Conservation (phyloP, 1,139 yeast species). For the Hyphopichia fennica region DNA sequence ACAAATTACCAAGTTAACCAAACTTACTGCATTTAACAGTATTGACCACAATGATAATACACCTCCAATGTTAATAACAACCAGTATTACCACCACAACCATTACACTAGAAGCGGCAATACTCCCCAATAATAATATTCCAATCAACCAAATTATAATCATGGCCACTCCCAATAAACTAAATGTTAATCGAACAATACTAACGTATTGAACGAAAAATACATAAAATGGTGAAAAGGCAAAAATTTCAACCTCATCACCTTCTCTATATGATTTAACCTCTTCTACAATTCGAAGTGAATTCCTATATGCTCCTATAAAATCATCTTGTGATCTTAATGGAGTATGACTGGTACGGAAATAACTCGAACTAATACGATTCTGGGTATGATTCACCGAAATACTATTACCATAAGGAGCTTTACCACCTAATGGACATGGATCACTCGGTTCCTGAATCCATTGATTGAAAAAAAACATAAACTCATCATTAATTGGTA, state of each 20-base stretch:
- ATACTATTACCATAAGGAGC: conserved; percentile 82
- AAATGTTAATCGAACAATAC: conserved; percentile 60
- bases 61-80: conserved; percentile 75
- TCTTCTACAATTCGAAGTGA: conserved; percentile 70
- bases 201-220: conserved; percentile 83
- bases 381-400: conserved; percentile 31
- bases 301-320: conserved; percentile 74
- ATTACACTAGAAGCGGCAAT: conserved; percentile 57
- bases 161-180: conserved; percentile 57
- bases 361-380: conserved; percentile 52
- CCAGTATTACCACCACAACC: conserved; percentile 58
- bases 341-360: conserved; percentile 85
- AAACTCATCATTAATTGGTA: conserved; percentile 77
- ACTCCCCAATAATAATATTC: conserved; percentile 68
- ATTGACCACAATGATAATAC: conserved; percentile 74
- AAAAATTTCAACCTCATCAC: conserved; percentile 58
- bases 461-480: conserved; percentile 73
- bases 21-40: conserved; percentile 81
- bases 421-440: conserved; percentile 94
- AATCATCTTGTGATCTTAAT: conserved; percentile 78
- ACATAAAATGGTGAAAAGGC: conserved; percentile 93
- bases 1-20: conserved; percentile 87
- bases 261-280: conserved; percentile 31
- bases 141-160: conserved; percentile 51
- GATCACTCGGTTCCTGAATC: conserved; percentile 84